Conservation (phyloP, 441 rosid species). For the Kokia cookei region DNA sequence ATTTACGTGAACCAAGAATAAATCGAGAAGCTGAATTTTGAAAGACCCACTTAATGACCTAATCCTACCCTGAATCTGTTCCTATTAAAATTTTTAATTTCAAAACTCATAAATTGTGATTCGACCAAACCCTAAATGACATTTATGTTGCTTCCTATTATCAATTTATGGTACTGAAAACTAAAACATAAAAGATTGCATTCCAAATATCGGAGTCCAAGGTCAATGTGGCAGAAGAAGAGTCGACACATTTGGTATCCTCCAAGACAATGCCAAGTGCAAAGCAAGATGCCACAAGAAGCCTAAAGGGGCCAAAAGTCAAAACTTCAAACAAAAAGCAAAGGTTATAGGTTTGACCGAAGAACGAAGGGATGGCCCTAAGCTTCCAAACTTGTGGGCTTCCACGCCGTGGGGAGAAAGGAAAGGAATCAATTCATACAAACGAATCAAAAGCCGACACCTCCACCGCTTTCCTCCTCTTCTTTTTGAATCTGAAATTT, state of each 20-base stretch:
- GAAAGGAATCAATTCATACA: neutral
- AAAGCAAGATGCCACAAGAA: neutral
- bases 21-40: no score
- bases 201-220: neutral
- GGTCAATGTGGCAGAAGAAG: neutral
- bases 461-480: neutral
- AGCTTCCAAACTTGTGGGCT: neutral
- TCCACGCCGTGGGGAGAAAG: neutral
- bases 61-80: no score
- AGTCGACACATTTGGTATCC: neutral
- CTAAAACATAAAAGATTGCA: no score
- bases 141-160: no score
- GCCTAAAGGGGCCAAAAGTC: neutral
- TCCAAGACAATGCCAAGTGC: neutral
- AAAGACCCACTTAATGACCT: no score
- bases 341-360: neutral
- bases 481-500: neutral
- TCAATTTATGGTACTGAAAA: no score
- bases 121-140: no score
- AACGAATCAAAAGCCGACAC: neutral
- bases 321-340: neutral
- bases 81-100: no score
- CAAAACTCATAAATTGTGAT: no score
- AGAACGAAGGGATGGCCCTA: neutral
- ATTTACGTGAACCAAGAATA: no score